Base-by-base conservation (phyloP, 2,329 filamentous ascomycete genomes). In the Fusarium pseudoanthophilum region DNA sequence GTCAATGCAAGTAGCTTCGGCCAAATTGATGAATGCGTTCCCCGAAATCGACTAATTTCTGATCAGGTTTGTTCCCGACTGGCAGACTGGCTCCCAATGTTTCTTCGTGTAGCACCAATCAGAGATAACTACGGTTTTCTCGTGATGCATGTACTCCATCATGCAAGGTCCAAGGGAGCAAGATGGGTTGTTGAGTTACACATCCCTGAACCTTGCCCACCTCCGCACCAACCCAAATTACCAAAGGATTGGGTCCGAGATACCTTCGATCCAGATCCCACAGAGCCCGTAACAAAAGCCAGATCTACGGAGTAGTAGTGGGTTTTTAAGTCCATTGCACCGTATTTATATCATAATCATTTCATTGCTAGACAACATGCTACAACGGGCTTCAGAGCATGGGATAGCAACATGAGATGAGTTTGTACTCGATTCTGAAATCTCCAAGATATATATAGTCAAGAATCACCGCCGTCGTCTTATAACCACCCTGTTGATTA, bases 221-320 rank as follows among this genome's bases (percentile, higher is more conserved):
- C 71, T 63, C 69, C 62, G 59, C 76, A 62, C 75, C 78, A 78
- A 61, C 65, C 65, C 46, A 46, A 48, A 69, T 64, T 69, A 39
- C 76, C 76, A 77, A 62, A 73, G 67, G 58, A 62, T 64, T 76
- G 76, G 76, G 74, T 75, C 71, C 46, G 53, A 75, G 42, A 45
- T 71, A 61, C 62, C 45, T 62, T 69, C 56, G 49, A 56, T 59
- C 53, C 59, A 75, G 64, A 74, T 71, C 52, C 58, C 43, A 48
- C 37, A n/a, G 28, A 62, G 24, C 40, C 52, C 32, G 36, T 21
- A 46, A 53, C 45, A 58, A 63, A 51, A 58, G 43, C 32, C 42
- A 40, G 39, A 28, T 26, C 20, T 21, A 36, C 34, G 34, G 15
- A 36, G 34, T 16, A 39, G 24, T 28, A 28, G 20, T 55, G 34